Percentiles rank a stretch among this genome's conserved stretches.
Evolutionary conservation across 1,139 yeast genomes (phyloP).

Genomic region (Debaryomyces fabryi): DNA sequence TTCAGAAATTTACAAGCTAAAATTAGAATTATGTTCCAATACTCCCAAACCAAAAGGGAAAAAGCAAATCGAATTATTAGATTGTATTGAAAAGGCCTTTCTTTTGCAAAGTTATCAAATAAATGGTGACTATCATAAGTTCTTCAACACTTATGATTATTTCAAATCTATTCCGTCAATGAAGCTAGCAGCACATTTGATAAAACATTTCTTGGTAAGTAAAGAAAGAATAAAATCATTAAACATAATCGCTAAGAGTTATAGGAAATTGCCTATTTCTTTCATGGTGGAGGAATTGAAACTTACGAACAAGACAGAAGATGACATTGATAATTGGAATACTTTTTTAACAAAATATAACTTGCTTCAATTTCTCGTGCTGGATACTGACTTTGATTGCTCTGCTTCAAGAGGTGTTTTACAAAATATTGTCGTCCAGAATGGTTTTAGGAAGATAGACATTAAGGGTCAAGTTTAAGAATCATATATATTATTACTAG

Average conservation of each 20-base stretch:
- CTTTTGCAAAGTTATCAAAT: constrained; percentile 25
- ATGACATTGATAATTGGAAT: constrained; percentile 10
- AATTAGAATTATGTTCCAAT: constrained; percentile 19
- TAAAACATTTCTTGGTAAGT: constrained; percentile 45
- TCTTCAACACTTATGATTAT: constrained; percentile 47
- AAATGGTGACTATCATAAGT: constrained; percentile 53
- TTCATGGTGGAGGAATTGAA: constrained; percentile 53
- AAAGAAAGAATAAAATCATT: constrained; percentile 67
- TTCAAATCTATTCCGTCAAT: constrained; percentile 20
- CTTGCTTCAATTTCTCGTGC: constrained; percentile 39
- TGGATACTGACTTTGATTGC: constrained; percentile 41
- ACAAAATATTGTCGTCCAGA: constrained; percentile 41
- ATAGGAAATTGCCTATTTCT: constrained; percentile 53
- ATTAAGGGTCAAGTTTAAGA: constrained; percentile 79
- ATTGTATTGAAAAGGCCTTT: constrained; percentile 28
- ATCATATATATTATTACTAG: constrained; percentile 46
- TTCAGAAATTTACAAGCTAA: constrained; percentile 47
- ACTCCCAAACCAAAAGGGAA: neutral
- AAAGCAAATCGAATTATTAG: constrained; percentile 23
- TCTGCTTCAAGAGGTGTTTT: constrained; percentile 50
- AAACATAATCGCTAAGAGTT: constrained; percentile 59
- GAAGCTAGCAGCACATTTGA: constrained; percentile 29
- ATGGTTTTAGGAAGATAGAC: constrained; percentile 68
- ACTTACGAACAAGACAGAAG: constrained; percentile 30
- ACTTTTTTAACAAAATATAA: constrained; percentile 47